Conservation (phyloP, 192 early-diverging fungal species). For the Thamnidium elegans region DNA sequence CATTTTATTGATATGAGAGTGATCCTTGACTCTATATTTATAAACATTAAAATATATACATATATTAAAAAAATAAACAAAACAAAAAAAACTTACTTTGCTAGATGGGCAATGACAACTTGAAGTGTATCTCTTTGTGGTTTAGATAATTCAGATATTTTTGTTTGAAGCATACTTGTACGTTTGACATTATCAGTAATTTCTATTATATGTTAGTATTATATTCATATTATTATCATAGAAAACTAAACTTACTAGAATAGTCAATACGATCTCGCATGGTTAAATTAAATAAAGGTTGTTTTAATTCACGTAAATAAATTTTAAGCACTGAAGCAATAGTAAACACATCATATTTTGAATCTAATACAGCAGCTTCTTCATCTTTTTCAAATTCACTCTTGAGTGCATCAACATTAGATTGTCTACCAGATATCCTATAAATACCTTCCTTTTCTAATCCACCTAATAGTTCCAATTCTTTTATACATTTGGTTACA, state of each 20-base stretch:
- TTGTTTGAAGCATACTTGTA: slow-evolving; percentile 35
- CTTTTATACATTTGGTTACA: slow-evolving; percentile 30
- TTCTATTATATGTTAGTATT: slow-evolving; percentile 22
- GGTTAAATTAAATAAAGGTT: slow-evolving; percentile 57
- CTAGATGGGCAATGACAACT: slow-evolving; percentile 53
- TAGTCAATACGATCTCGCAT: slow-evolving; percentile 52
- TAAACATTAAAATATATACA: background rate
- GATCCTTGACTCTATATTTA: slow-evolving; percentile 38
- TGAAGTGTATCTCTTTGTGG: slow-evolving; percentile 53
- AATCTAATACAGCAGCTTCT: slow-evolving; percentile 14
- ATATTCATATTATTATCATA: no score
- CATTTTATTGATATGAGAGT: slow-evolving; percentile 66
- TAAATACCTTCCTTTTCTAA: slow-evolving; percentile 40
- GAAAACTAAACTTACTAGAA: slow-evolving; percentile 37
- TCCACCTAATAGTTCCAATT: slow-evolving; percentile 27
- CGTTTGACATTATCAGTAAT: slow-evolving; percentile 41
- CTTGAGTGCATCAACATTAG: slow-evolving; percentile 28
- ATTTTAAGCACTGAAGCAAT: slow-evolving; percentile 61
- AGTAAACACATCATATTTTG: slow-evolving; percentile 51
- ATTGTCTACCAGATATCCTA: slow-evolving; percentile 36
- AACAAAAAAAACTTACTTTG: slow-evolving; percentile 38
- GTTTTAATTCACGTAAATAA: slow-evolving; percentile 61
- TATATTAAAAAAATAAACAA: background rate
- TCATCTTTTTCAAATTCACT: slow-evolving; percentile 38
- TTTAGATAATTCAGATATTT: slow-evolving; percentile 41